Base-by-base conservation (phyloP, 2,329 filamentous ascomycete species). In the Diaporthe velutina region DNA sequence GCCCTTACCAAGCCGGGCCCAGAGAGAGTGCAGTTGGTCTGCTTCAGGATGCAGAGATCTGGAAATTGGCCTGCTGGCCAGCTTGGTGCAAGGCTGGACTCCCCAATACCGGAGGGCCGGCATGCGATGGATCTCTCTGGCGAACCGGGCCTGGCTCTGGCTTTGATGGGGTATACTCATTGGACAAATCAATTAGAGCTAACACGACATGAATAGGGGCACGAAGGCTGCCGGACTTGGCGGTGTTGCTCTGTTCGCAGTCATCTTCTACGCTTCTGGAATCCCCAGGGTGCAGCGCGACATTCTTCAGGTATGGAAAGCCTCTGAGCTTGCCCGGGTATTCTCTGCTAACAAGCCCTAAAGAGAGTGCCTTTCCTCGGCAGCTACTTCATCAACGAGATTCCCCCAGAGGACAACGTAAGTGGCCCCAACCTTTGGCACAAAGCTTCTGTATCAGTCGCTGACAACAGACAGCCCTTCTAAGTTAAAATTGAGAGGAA, bases 361-460 rank as follows among this genome's bases (percentile, higher is more conserved):
- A 77, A 91, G 89, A 89, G 90, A 83, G 77, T 92, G 28, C 91
- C 91, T 77, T 76, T 90, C 78, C 77, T 92, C 75, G 86, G 87
- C 77, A 76, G 79, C 66, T 84, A 86, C 83, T 92, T 87, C 82
- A 79, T 86, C 79, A 87, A 88, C 82, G 85, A 90, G 80, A 79
- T 90, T 78, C 87, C 89, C 78, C 85, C 90, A 75, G 89, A 90
- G 75, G 91, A 93, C 84, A 92, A 91, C 84, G 90, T 92, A 79
- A 85, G 90, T 87, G 15, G 10, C 17, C 13, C 35, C 30, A n/a
- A 22, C 25, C 22, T 28, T 8, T 8, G 19, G 30, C n/a, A 6
- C 8, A 2, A 13, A 15, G 1, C 22, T 22, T 28, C 12, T 15
- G 17, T 17, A 64, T 8, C n/a, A 35, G 48, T 25, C 4, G n/a